phyloP scores from a whole-genome alignment of 2,329 filamentous ascomycete species.

The Botrytis cinerea region DNA sequence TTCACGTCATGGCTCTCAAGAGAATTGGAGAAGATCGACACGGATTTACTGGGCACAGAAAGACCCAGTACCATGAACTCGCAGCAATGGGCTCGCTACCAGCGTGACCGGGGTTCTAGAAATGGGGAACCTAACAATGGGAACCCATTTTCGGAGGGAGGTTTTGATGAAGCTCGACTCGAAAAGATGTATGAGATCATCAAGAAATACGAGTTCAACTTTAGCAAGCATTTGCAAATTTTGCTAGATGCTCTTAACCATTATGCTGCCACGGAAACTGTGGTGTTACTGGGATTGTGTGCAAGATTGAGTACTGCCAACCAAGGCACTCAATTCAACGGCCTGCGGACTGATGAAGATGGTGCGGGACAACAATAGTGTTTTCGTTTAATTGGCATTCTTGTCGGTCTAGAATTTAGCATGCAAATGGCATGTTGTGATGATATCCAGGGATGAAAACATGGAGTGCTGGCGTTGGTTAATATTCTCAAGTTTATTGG shows the following conservation, averaged over 20 bases:
- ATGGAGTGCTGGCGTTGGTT: conserved; percentile 20
- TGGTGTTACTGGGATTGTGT: conserved; percentile 86
- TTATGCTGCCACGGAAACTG: conserved; percentile 95
- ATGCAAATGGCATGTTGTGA: conserved; percentile 14
- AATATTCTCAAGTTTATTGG: neutral
- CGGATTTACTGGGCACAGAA: conserved; percentile 64
- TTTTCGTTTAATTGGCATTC: conserved; percentile 16
- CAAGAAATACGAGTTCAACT: conserved; percentile 89
- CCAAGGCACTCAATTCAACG: conserved; percentile 69
- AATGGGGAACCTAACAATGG: conserved; percentile 39
- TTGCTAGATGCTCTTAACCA: conserved; percentile 94
- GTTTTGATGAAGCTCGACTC: conserved; percentile 36
- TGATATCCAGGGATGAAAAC: conserved; percentile 27
- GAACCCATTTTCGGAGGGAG: conserved; percentile 25
- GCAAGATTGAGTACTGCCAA: conserved; percentile 79
- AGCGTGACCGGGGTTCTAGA: conserved; percentile 50
- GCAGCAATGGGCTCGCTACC: conserved; percentile 62
- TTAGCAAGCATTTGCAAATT: conserved; percentile 88
- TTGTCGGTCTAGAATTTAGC: conserved; percentile 17
- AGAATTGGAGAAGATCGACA: conserved; percentile 80
- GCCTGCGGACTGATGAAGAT: conserved; percentile 61
- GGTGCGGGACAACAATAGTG: conserved; percentile 31
- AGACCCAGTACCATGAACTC: conserved; percentile 61
- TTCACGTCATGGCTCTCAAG: conserved; percentile 86
- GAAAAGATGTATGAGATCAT: conserved; percentile 75